Evolutionary conservation across 106 monocot genomes (phyloP), one percentile per base, ranked within the genome.

Genomic region (Chionographis japonica): DNA sequence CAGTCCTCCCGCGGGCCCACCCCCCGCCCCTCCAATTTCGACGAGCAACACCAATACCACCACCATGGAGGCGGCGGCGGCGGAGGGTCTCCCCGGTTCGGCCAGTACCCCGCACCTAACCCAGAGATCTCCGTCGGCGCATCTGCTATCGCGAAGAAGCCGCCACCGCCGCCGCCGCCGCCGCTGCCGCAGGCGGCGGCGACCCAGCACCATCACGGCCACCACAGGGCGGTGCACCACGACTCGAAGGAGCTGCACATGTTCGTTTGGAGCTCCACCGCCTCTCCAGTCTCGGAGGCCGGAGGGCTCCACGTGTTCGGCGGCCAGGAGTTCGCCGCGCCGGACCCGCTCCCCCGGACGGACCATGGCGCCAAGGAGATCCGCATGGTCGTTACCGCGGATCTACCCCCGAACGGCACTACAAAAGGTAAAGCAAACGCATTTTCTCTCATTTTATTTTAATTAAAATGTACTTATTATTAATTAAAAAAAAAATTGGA

Each of bases 261-360:
- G 88, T 88, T 88, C 67, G 85, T 88, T n/a, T 88, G 88, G 88
- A 88, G 88, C 76, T 88, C 85, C 41, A 81, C 54, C 70, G 76
- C 76, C 19, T 88, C 88, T 46, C 88, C 84, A 56, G 81, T 79
- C 36, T 85, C 85, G 27, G 88, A 88, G 40, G 81, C 74, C 27
- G 66, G 77, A 50, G 88, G 81, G 15, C 73, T 81, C 42, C 84
- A 74, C 50, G 88, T 72, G 3, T 76, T 84, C 40, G 69, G 68
- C 61, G 46, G 68, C 19, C 56, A 39, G 11, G 84, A 80, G 13
- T 63, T 74, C 39, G 49, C 35, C 39, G 41, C 27, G 17, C 18
- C 61, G 18, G 68, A 66, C 50, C 58, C 14, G 40, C 39, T 56
- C 8, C 50, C 53, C 38, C 56, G 66, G 52, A 10, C 14, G 38